Evolutionary conservation across 1,139 yeast genomes (phyloP).

Genomic region (Geotrichum aggregatum): DNA sequence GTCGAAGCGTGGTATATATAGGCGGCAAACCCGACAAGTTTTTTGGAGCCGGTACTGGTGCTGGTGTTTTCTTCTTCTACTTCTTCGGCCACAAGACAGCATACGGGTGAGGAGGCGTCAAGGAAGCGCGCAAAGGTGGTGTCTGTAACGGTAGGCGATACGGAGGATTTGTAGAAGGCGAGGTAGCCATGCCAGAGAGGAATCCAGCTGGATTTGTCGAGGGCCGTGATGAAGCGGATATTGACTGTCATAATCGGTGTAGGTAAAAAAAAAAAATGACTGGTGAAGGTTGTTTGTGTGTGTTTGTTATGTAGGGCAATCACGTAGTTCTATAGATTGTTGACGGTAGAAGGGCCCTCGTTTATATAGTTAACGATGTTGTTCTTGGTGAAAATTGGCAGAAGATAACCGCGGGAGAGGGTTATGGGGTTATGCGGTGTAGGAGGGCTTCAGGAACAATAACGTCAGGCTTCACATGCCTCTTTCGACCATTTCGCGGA

Average conservation of each 20-base stretch:
- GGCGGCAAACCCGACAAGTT: constrained; percentile 47
- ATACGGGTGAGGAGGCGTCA: constrained; percentile 45
- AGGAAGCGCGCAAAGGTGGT: constrained; percentile 47
- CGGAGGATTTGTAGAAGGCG: constrained; percentile 44
- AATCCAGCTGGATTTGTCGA: constrained; percentile 46
- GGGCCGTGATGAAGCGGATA: constrained; percentile 42
- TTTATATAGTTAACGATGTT: neutral
- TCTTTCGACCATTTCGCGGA: too few species aligned
- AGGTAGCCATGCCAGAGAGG: constrained; percentile 45
- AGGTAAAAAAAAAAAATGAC: neutral
- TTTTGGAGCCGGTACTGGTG: constrained; percentile 29
- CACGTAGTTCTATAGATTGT: neutral
- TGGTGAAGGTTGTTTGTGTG: neutral
- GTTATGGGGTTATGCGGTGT: too few species aligned
- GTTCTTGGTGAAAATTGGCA: neutral
- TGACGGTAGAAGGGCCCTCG: neutral
- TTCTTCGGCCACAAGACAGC: constrained; percentile 44
- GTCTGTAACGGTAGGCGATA: constrained; percentile 42
- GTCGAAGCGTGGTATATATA: constrained; percentile 50
- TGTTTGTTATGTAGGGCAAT: neutral
- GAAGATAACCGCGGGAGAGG: neutral
- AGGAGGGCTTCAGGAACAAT: too few species aligned
- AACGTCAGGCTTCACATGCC: too few species aligned
- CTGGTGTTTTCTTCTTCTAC: too few species aligned
- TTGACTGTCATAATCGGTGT: constrained; percentile 25